Base-by-base conservation (phyloP, 805 yeast genomes). In the Candida endomychidarum region DNA sequence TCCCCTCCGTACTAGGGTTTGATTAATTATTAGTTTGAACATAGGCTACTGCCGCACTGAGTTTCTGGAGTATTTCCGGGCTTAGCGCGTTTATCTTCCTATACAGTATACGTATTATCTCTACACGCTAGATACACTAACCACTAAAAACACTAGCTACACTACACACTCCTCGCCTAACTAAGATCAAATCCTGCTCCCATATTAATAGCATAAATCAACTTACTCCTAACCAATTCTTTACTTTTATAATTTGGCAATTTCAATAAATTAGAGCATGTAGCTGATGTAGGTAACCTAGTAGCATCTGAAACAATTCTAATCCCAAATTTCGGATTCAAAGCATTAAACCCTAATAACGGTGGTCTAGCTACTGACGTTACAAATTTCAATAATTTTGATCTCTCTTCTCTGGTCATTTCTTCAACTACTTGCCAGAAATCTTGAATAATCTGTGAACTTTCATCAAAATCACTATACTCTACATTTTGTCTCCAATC, bases 361-460 rank as follows among this genome's bases (percentile, higher is more conserved):
- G 99, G 99, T 0, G 96, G 96, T 44, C 90, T 75, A 1, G 96
- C 83, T 1, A 88, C 95, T 0, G 96, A 85, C 0, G 98, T 93
- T 19, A 87, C 96, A 65, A 91, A 93, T 56, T 86, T 86, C 19
- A 93, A 62, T 41, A 93, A 74, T 37, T 77, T 75, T 15, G 78
- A 70, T 46, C 79, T 70, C 41, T 88, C 86, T n/a, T 72, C 74
- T 2, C 75, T 65, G 1, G 70, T 57, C 72, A 88, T 76, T 44
- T 86, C 96, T 3, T 67, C 67, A 5, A 93, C 68, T 5, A 88
- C 80, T 43, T 81, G 80, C 90, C 96, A 89, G 48, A 93, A 78
- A 43, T 77, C 65, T 12, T 43, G 43, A 2, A 91, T 67, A 0
- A 96, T 87, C n/a, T 55, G 43, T 53, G 82, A 86, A 3, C 58